These are phyloP conservation scores for Mycena rebaudengoi DNA, from an alignment of 768 basidiomycete species.

Conservation along the genomic window DNA sequence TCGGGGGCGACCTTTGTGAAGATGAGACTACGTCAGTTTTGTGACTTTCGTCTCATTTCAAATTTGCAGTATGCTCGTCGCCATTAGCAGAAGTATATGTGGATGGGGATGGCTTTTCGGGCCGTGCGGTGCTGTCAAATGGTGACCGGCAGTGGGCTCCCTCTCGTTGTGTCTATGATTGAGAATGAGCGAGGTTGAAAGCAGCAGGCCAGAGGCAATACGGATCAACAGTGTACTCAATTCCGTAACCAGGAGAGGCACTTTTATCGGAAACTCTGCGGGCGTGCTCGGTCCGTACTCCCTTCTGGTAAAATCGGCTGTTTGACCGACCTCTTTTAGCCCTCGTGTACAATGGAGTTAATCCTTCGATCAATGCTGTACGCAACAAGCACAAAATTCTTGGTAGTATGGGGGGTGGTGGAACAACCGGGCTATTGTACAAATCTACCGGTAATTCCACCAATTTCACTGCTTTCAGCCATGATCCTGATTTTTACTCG, in stretches of 20 bases:
- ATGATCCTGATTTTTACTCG: constrained; percentile 50
- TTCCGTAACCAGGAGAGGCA: constrained; percentile 95
- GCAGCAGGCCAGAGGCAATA: too few species aligned
- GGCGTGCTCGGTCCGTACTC: constrained; percentile 90
- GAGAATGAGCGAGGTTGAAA: too few species aligned
- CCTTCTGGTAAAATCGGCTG: constrained; percentile 35
- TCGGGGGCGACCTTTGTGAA: too few species aligned
- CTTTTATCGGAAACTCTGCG: constrained; percentile 97
- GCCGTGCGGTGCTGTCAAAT: too few species aligned
- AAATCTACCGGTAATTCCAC: constrained; percentile 85
- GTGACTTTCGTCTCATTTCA: too few species aligned
- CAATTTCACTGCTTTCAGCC: constrained; percentile 37
- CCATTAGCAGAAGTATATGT: too few species aligned
- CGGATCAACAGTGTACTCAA: constrained; percentile 98
- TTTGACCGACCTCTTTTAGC: constrained; percentile 64
- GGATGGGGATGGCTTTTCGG: too few species aligned
- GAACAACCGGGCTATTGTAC: constrained; percentile 88
- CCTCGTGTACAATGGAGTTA: constrained; percentile 94
- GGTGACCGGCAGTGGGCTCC: too few species aligned
- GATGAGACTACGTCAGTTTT: too few species aligned
- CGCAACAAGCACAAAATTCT: constrained; percentile 92
- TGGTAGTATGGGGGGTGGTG: constrained; percentile 94
- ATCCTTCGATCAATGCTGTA: constrained; percentile 89
- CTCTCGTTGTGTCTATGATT: too few species aligned
- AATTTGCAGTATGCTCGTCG: too few species aligned